These are phyloP conservation scores for Amphirosellinia nigrospora DNA, from an alignment of 495 filamentous ascomycete species.

Conservation along the genomic window DNA sequence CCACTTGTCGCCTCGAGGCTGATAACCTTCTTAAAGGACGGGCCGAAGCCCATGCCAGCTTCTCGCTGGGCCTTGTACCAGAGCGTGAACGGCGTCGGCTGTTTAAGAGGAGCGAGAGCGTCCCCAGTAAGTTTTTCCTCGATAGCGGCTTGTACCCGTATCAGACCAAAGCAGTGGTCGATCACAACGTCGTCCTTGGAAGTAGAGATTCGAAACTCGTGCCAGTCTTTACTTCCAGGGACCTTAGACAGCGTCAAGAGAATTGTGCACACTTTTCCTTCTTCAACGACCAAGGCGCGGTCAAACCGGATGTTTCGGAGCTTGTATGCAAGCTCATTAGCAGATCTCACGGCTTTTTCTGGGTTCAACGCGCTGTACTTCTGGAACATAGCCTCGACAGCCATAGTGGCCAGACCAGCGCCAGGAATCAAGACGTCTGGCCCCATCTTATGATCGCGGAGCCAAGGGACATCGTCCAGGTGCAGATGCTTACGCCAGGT, in stretches of 20 bases:
- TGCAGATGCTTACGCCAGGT: slow-evolving; percentile 42
- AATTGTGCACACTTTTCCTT: too few relatives aligned
- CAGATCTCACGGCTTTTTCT: too few relatives aligned
- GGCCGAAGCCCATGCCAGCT: slow-evolving; percentile 32
- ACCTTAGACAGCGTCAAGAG: too few relatives aligned
- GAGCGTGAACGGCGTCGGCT: background rate
- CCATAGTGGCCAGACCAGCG: slow-evolving; percentile 45
- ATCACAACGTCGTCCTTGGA: background rate
- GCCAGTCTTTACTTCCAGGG: background rate
- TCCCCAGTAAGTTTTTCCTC: too few relatives aligned
- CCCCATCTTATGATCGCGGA: slow-evolving; percentile 43
- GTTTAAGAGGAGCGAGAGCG: slow-evolving; percentile 18
- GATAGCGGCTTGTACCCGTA: background rate
- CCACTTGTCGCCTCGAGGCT: slow-evolving; percentile 33
- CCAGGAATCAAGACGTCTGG: slow-evolving; percentile 41
- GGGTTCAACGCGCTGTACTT: too few relatives aligned
- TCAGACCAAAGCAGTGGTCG: background rate
- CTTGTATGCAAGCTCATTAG: too few relatives aligned
- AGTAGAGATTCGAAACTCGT: background rate
- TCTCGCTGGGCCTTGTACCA: slow-evolving; percentile 37
- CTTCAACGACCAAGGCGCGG: too few relatives aligned
- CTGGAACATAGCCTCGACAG: slow-evolving; percentile 43
- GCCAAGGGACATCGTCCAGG: slow-evolving; percentile 42
- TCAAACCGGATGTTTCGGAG: background rate
- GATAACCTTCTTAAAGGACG: slow-evolving; percentile 25